Base-by-base conservation (phyloP, 2,329 filamentous ascomycete species). In the Trichophyton schoenleinii region DNA sequence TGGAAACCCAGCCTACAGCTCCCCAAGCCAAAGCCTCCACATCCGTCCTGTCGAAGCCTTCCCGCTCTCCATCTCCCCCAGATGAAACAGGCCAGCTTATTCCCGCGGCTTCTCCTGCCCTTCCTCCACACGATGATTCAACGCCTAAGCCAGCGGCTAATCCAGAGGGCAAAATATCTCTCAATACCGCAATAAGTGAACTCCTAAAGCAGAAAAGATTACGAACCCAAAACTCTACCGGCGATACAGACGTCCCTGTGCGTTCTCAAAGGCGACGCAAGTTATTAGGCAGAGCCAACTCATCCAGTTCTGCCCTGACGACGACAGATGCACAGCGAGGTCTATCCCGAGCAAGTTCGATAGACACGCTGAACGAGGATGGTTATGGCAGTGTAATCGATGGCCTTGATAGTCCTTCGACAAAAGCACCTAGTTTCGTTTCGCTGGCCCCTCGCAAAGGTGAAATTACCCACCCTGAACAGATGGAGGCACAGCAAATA, bases 311-410 rank as follows among this genome's bases (percentile, higher is more conserved):
- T 42, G 59, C 64, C 11, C 67, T 68, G 25, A 66, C 68, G 25
- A 66, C 68, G 8, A 22, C 22, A 22, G 18, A 61, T 15, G 25
- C 25, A 22, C 44, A 57, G 18, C 42, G 58, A 3, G 62, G 66
- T 20, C 66, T 70, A 48, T 78, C 77, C 3, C 75, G 77, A 41
- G 77, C 77, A 31, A 78, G 76, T 67, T 79, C 77, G n/a, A 74
- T 79, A 61, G 78, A 79, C 63, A 79, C 77, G 25, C 68, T 79
- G 8, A 79, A 79, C 63, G 72, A 76, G 62, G 73, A 75, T 57
- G 73, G 74, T 8, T 72, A 72, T 42, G 71, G 73, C 41, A 73
- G 70, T 42, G 68, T 69, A 28, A 63, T 73, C 20, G 73, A 75
- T 18, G 72, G 69, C 52, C 60, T 63, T 5, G 65, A 66, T 46